These are phyloP conservation scores for Geotrichum candidum DNA, from an alignment of 1,139 yeast species.

Conservation along the genomic window DNA sequence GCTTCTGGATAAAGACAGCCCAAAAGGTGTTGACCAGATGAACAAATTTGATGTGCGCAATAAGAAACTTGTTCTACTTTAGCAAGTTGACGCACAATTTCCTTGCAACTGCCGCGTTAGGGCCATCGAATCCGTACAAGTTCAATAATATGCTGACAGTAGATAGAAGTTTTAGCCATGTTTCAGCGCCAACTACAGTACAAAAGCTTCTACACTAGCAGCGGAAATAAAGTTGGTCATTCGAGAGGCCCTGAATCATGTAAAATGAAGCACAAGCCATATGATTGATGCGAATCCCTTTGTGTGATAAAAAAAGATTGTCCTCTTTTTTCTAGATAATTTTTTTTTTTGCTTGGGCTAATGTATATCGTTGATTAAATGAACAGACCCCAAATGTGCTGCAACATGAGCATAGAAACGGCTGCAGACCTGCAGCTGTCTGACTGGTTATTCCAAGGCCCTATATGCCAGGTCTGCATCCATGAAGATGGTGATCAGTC, in stretches of 20 bases:
- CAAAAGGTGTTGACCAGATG: neutral
- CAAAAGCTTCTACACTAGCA: neutral
- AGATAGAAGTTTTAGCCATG: no score
- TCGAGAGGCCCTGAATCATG: neutral
- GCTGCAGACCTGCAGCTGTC: neutral
- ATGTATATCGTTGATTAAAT: neutral
- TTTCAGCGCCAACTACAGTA: no score
- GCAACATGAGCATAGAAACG: neutral
- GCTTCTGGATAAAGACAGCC: neutral
- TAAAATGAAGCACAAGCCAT: neutral
- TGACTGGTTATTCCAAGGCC: neutral
- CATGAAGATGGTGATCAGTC: neutral
- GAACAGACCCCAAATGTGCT: neutral
- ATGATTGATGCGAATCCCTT: neutral
- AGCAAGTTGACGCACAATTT: no score
- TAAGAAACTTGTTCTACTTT: no score
- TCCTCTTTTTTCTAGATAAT: neutral
- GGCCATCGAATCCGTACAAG: no score
- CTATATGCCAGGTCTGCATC: neutral
- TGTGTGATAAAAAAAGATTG: neutral
- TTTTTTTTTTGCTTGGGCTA: neutral
- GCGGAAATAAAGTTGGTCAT: neutral
- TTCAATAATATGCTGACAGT: no score
- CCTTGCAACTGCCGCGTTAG: no score
- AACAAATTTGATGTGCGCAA: no score